Evolutionary conservation across 345 rosid species (phyloP), one percentile per base, ranked within the genome.

Genomic region (Salix koriyanagi): DNA sequence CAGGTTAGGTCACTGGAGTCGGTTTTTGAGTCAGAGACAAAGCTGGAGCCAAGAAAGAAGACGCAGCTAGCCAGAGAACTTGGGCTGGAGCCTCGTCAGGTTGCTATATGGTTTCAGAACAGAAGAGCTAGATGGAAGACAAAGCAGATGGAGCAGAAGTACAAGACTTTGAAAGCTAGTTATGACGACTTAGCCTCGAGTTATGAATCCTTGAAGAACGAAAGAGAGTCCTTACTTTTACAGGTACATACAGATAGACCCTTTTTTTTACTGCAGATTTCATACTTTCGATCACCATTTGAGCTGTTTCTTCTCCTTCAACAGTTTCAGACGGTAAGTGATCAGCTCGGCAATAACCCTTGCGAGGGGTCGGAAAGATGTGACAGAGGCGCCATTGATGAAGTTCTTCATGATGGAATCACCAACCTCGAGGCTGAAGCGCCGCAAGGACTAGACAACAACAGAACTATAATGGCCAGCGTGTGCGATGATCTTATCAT

Each of bases 51-150:
- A 0, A 84, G 85, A 80, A 88, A 84, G 92, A 93, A 93, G 83
- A 65, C 86, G 75, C 85, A 87, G 74, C 37, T 90, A 16, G 97
- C 98, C 3, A 77, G 82, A 70, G 97, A 93, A 77, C 87, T 93
- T 6, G 94, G 90, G 77, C 82, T 93, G 67, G 90, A 91, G 79
- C 97, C 98, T 26, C 89, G 93, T 50, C 98, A 93, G 80, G 90
- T 93, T 41, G 93, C 98, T 71, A 91, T 93, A 76, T 93, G 98
- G 97, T 90, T 93, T 77, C 97, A 93, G 77, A 93, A 93, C 88
- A 87, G 83, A 79, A 85, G 98, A 84, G 97, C 98, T 30, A 88
- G 96, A 64, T 90, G 94, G 94, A 93, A 90, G 76, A 85, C 96
- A 7, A 93, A 90, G 80, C 93, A 84, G 81, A 81, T 93, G 13